These are phyloP conservation scores for Xylariaceae sp. DNA, from an alignment of 2,329 filamentous ascomycete genomes.

Conservation along the genomic window DNA sequence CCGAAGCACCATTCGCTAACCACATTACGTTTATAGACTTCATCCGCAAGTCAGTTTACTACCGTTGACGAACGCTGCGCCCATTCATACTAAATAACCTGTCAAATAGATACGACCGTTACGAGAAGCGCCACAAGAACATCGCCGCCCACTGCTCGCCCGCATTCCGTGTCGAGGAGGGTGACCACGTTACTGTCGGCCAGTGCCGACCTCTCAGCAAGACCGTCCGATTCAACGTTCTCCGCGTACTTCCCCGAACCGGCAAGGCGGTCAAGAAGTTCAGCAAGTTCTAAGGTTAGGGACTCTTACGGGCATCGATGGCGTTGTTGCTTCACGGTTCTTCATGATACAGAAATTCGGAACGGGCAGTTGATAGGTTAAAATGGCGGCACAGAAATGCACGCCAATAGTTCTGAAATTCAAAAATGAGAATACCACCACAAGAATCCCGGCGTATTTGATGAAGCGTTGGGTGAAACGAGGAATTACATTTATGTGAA, in stretches of 20 bases:
- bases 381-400: conserved; percentile 32
- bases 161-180: conserved; percentile 99
- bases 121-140: conserved; percentile 99
- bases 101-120: conserved; percentile 69
- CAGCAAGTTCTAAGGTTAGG: conserved; percentile 83
- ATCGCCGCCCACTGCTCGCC: conserved; percentile 97
- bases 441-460: conserved; percentile 11
- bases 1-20: conserved; percentile 5
- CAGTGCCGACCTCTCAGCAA: conserved; percentile 99
- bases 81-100: conserved; percentile 5
- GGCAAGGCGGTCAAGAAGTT: conserved; percentile 98
- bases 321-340: conserved; percentile 47
- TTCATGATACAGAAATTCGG: conserved; percentile 35
- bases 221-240: conserved; percentile 99
- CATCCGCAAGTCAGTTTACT: conserved; percentile 68
- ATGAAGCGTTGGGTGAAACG: conserved; percentile 15
- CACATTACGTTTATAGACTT: conserved; percentile 43
- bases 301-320: conserved; percentile 47
- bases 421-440: conserved; percentile 30
- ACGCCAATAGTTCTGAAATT: conserved; percentile 32
- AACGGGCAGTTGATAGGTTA: conserved; percentile 34
- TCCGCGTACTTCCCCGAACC: conserved; percentile 94
- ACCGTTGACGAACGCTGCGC: not conserved
- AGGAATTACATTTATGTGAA: conserved; percentile 7
- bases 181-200: conserved; percentile 98